Base-by-base conservation (phyloP, 129 eudicot genomes). In the Rutidosis leptorrhynchoides region DNA sequence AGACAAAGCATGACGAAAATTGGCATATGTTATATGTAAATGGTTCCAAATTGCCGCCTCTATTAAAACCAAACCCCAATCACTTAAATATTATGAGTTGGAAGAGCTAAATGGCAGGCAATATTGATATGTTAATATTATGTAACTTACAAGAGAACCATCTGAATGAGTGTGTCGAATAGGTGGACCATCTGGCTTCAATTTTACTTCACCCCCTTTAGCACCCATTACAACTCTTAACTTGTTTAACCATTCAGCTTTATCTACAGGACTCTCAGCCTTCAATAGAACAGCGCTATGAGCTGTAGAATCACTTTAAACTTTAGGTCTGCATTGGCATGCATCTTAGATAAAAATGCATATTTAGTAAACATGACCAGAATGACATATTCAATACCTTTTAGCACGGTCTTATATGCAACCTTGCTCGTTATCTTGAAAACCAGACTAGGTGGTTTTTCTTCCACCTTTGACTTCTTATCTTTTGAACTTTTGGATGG, bases 141-240 rank as follows among this genome's bases (percentile, higher is more conserved):
- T n/a, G n/a, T n/a, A 33, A 79, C 82, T 84, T 64, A 94, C 99
- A 58, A 94, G 99, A 81, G 99, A 89, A 65, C 99, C 97, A 72
- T 89, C 99, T 55, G 99, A 94, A 53, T 76, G 90, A 77, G 90
- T 86, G 25, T 89, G 97, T 56, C 99, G 90, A 78, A 94, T 83
- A 28, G 92, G 67, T 35, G 76, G 82, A 35, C 83, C 84, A 79
- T 94, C 99, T 67, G 86, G 72, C 84, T 82, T 94, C 65, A 75
- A 37, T 58, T n/a, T 62, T 58, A 84, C 89, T 73, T 84, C 93
- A 72, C 95, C 93, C 40, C 93, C 97, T 83, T 86, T 94, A 22
- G 75, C 62, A 63, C 86, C 85, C 62, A 80, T 90, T 19, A 94
- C 83, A 64, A 59, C 77, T 70, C 87, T 73, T 68, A 94, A 75